Conservation (phyloP, 345 rosid species). For the Citrus unshiu region DNA sequence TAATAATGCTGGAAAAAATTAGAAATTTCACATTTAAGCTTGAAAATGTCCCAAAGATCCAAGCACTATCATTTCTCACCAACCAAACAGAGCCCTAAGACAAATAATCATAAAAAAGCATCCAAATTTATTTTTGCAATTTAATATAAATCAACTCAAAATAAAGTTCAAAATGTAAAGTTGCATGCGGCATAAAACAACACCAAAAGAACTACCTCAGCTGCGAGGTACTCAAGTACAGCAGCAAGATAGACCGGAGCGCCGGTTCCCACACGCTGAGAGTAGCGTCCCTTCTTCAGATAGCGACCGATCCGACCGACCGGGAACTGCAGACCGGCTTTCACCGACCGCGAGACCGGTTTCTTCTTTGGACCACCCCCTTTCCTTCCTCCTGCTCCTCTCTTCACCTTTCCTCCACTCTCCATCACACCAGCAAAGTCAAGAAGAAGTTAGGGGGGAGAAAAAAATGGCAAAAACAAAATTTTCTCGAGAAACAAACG, state of each 20-base stretch:
- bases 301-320: constrained; percentile 81
- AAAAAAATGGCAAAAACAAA: neutral
- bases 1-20: neutral
- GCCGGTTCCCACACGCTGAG: constrained; percentile 65
- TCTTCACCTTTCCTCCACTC: constrained; percentile 47
- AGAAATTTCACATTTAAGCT: neutral
- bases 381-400: constrained; percentile 67
- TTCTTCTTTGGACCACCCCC: constrained; percentile 79
- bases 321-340: constrained; percentile 75
- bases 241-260: constrained; percentile 85
- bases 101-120: neutral
- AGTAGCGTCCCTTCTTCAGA: constrained; percentile 69
- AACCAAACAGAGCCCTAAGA: neutral
- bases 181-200: neutral
- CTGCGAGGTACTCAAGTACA: constrained; percentile 83
- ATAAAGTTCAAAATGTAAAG: neutral
- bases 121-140: neutral
- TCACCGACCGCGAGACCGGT: constrained; percentile 71
- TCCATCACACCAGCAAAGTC: constrained; percentile 38
- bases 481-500: constrained; percentile 3
- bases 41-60: neutral
- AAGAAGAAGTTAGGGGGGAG: too few relatives aligned
- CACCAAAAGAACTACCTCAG: constrained; percentile 41
- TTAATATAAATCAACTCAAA: neutral
- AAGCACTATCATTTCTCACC: neutral